Base-by-base conservation (phyloP, 1,139 yeast genomes). In the Yamadazyma buinensis region DNA sequence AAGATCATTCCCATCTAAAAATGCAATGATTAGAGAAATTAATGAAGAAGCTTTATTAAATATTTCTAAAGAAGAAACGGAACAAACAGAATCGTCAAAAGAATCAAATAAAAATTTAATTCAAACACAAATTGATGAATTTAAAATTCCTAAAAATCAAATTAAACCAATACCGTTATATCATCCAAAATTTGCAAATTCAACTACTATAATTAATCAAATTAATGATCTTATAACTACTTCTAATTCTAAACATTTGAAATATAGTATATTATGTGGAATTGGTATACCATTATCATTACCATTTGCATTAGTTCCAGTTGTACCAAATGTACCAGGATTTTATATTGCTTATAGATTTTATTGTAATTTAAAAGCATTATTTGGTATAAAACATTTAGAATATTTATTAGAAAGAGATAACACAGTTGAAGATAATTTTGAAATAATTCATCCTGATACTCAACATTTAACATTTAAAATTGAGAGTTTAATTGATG, bases 301-400 rank as follows among this genome's bases (percentile, higher is more conserved):
- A 7, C 98, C 98, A 1, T 58, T 88, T 35, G 88, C 87, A 0
- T 52, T 88, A 30, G 52, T 92, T 0, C 98, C 98, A 0, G 69
- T 90, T n/a, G 56, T 90, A 2, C 98, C 98, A 14, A 92, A 92
- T 48, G 75, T 92, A n/a, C 98, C 98, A 0, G 97, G 97, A 0
- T 83, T 92, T 49, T 92, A 88, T 52, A 59, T 90, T 29, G 68
- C 84, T 5, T 92, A 84, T 57, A 70, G 98, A 44, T 70, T 84
- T 14, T 92, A 87, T 61, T 86, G 96, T 51, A 86, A 90, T 55
- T 68, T 80, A 51, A 85, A 84, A 51, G 96, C 96, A 1, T 66
- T 75, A 39, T 57, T 75, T 35, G 97, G 97, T 0, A 85, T 87
- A 7, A 66, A 71, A 44, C 95, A 86, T 51, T 59, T 87, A 45